phyloP scores from a whole-genome alignment of 805 yeast species.

The fission yeast (Schizosaccharomyces pombe) region DNA sequence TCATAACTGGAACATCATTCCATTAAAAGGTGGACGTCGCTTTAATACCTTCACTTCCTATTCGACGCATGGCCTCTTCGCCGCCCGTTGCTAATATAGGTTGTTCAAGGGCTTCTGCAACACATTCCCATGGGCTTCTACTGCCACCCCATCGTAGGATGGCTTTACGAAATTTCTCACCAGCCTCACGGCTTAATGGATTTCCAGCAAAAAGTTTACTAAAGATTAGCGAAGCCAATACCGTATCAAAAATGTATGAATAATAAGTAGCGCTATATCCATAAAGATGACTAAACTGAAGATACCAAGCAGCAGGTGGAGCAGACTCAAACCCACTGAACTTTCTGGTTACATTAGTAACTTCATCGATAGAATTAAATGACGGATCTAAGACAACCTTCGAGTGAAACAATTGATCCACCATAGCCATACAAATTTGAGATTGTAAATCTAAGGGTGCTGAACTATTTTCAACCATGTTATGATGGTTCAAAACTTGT shows the following conservation, averaged over 20 bases:
- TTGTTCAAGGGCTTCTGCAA: conserved; percentile 21
- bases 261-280: conserved; percentile 90
- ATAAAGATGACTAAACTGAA: conserved; percentile 75
- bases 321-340: conserved; percentile 41
- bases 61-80: background rate
- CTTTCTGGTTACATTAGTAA: conserved; percentile 39
- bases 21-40: background rate
- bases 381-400: conserved; percentile 10
- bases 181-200: conserved; percentile 52
- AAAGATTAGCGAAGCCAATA: conserved; percentile 77
- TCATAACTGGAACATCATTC: background rate
- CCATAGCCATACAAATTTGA: conserved; percentile 70
- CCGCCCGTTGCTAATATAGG: background rate
- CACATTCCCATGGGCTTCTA: conserved; percentile 64
- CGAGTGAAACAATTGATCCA: conserved; percentile 62
- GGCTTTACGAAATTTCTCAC: conserved; percentile 44
- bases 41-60: background rate
- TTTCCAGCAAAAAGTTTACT: conserved; percentile 36
- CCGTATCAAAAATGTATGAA: conserved; percentile 74
- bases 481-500: conserved; percentile 26
- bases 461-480: conserved; percentile 13
- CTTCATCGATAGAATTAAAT: conserved; percentile 36
- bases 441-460: conserved; percentile 41
- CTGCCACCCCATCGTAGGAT: conserved; percentile 88
- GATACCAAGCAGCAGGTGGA: conserved; percentile 58